Evolutionary conservation across 208 protist genomes (phyloP), one percentile per base, ranked within the genome.

Genomic region (Acanthamoeba culbertsoni): DNA sequence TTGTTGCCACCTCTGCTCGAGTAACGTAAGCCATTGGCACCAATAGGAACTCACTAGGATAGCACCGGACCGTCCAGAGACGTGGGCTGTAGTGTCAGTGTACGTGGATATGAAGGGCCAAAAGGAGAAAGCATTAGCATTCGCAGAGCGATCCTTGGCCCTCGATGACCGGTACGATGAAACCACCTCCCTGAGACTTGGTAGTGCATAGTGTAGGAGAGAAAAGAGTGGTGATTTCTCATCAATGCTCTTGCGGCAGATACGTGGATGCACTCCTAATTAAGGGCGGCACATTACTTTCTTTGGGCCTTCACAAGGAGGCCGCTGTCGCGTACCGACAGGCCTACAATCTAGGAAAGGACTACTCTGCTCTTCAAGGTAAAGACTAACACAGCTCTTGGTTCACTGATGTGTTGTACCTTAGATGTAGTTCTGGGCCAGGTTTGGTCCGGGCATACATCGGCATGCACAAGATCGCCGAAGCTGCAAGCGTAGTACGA

Each of bases 361-460:
- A 90, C 35, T 65, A 48, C 42, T 40, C 82, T 71, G 31, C 51
- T 14, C 31, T 90, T 12, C 82, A 90, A 71, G 82, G 82, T 90
- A 42, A 7, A 20, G 14, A 84, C 28, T 84, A 53, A 26, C 45
- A 55, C 8, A 18, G 12, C 18, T 55, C 8, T 55, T 8, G 8
- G 48, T 55, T 8, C 48, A 18, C 8, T 55, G 48, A 18, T 18
- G 48, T 18, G 12, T 55, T 55, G 48, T 55, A 18, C 48, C n/a
- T n/a, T n/a, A n/a, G n/a, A n/a, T n/a, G n/a, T n/a, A n/a, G n/a
- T 77, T 77, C 18, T 12, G 35, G n/a, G 18, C 14, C 65, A 84
- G 73, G 73, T 8, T 14, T 84, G 28, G 73, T 84, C 8, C 37
- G 73, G 37, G 73, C 42, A 8, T 84, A 53, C 37, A 55, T 84